A percentile compares a stretch with the other conserved stretches of the same genome.
Evolutionary conservation across 2,329 filamentous ascomycete genomes (phyloP).

Genomic region (Hypomyces rosellus): DNA sequence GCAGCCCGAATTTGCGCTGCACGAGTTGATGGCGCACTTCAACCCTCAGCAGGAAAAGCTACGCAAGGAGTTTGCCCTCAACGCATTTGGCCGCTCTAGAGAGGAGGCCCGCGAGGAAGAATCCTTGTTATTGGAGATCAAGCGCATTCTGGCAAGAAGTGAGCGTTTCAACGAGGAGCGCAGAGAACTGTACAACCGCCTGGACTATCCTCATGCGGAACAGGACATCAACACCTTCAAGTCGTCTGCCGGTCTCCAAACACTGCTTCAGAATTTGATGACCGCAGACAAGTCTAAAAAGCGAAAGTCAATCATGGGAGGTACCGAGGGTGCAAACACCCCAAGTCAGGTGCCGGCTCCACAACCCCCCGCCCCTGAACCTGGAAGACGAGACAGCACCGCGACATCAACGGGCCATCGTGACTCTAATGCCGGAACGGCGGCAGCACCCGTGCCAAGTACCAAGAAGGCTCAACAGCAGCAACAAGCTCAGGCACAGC

Average conservation of each 20-base stretch:
- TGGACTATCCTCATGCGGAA: conserved; percentile 71
- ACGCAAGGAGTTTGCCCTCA: conserved; percentile 79
- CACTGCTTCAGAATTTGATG: conserved; percentile 76
- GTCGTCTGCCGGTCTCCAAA: conserved; percentile 71
- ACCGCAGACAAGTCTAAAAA: conserved; percentile 85
- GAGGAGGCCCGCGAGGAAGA: conserved; percentile 93
- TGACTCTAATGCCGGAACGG: conserved; percentile 28
- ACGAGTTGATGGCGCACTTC: conserved; percentile 83
- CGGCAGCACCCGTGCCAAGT: conserved; percentile 32
- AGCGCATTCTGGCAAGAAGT: conserved; percentile 81
- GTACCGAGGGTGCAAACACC: conserved; percentile 48
- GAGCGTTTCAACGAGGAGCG: conserved; percentile 84
- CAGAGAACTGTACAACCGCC: conserved; percentile 75
- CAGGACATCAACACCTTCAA: conserved; percentile 72
- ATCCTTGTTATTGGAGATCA: conserved; percentile 79
- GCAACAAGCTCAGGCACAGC: conserved; percentile 27
- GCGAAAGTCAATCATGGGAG: conserved; percentile 60
- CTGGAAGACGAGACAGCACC: conserved; percentile 47
- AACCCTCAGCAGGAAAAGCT: conserved; percentile 71
- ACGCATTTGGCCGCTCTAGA: conserved; percentile 69
- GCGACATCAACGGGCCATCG: conserved; percentile 36
- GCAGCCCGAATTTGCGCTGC: conserved; percentile 70
- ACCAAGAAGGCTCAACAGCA: conserved; percentile 44
- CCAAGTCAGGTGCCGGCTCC: conserved; percentile 33
- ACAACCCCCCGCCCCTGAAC: conserved; percentile 28